A percentile compares a stretch with the other conserved stretches of the same genome.
These are phyloP conservation scores for Dichomitus squalens DNA, from an alignment of 1,284 basidiomycete species.

Conservation along the genomic window DNA sequence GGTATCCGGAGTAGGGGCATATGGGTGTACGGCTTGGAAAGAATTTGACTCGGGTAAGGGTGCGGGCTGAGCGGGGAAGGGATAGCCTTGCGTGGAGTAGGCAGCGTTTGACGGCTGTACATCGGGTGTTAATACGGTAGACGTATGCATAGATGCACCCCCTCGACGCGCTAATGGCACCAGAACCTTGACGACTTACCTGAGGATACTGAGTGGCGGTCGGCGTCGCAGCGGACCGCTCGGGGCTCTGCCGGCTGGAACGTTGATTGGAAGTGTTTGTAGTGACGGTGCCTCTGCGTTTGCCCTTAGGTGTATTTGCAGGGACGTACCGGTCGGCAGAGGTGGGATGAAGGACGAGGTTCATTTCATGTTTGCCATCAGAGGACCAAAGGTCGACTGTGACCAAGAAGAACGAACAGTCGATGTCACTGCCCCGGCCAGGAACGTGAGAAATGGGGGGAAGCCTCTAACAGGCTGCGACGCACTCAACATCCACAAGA, in stretches of 20 bases:
- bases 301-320: constrained; percentile 52
- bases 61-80: constrained; percentile 34
- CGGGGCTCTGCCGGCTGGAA: constrained; percentile 28
- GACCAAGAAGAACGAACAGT: constrained; percentile 84
- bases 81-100: constrained; percentile 47
- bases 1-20: constrained; percentile 26
- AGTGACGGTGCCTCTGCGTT: constrained; percentile 39
- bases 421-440: constrained; percentile 64
- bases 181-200: constrained; percentile 23
- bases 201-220: constrained; percentile 26
- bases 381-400: constrained; percentile 88
- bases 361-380: constrained; percentile 80
- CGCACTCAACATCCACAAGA: constrained; percentile 78
- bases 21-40: constrained; percentile 32
- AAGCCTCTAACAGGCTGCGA: constrained; percentile 9
- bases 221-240: constrained; percentile 19
- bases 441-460: constrained; percentile 17
- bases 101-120: constrained; percentile 40
- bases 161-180: constrained; percentile 15
- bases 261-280: constrained; percentile 25
- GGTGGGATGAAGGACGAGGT: constrained; percentile 84
- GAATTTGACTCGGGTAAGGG: constrained; percentile 38
- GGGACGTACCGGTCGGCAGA: constrained; percentile 72
- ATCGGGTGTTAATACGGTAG: constrained; percentile 38
- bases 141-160: constrained; percentile 24